Evolutionary conservation across 768 basidiomycete species (phyloP).

Genomic region (Nevesoporus exiguus): DNA sequence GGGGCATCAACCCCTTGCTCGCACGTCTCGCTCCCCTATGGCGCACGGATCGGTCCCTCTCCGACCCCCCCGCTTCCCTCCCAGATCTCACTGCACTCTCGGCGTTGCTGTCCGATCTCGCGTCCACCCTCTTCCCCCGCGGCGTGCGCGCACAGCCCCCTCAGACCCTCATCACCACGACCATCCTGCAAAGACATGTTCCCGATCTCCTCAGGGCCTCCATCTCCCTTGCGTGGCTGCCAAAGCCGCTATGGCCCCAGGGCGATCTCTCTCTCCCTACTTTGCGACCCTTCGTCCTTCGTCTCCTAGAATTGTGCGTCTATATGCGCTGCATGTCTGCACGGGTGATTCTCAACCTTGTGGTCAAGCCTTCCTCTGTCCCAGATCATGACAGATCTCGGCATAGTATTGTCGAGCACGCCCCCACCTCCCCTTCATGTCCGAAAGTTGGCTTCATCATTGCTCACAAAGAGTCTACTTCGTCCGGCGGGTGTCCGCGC

Average conservation of each 20-base stretch:
- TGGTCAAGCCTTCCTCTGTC: constrained; percentile 52
- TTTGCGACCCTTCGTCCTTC: constrained; percentile 50
- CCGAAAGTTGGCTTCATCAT: constrained; percentile 53
- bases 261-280: constrained; percentile 40
- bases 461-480: constrained; percentile 68
- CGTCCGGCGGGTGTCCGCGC: constrained; percentile 69
- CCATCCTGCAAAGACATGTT: constrained; percentile 54
- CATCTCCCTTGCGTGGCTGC: constrained; percentile 72
- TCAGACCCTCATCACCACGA: constrained; percentile 58
- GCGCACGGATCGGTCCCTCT: constrained; percentile 18
- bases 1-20: constrained; percentile 61
- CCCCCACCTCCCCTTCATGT: constrained; percentile 47
- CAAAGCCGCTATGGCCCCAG: constrained; percentile 44
- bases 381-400: constrained; percentile 64
- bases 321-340: constrained; percentile 13
- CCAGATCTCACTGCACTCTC: constrained; percentile 46
- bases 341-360: constrained; percentile 8
- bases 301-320: constrained; percentile 62
- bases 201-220: constrained; percentile 57
- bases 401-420: constrained; percentile 48
- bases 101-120: constrained; percentile 40
- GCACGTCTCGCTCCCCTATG: constrained; percentile 39
- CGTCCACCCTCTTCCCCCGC: constrained; percentile 50
- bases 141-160: constrained; percentile 47
- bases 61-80: constrained; percentile 28